Base-by-base conservation (phyloP, 2,329 filamentous ascomycete species). In the Trichoderma gracile region DNA sequence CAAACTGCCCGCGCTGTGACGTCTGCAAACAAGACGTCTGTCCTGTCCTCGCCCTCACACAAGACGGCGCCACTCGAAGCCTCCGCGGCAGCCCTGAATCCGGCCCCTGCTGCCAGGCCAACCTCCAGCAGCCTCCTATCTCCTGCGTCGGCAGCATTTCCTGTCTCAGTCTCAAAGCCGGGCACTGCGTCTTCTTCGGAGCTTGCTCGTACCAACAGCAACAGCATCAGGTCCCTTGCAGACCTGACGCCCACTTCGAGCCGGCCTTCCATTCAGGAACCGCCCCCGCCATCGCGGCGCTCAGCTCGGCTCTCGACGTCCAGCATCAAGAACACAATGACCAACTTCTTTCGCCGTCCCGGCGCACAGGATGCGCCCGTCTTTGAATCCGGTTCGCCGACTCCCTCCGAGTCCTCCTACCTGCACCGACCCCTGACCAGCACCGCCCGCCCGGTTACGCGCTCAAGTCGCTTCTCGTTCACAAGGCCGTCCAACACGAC, bases 301-400 rank as follows among this genome's bases (percentile, higher is more conserved):
- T 77, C 77, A 47, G 78, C 78, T 5, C 78, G 80, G 64, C 75
- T 76, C 27, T 79, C 77, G 38, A 77, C 78, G n/a, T 74, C 74
- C 30, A 80, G 77, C 66, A 79, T 84, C 71, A 80, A 77, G 67
- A 80, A 80, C 67, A 82, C 79, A 56, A 81, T 83, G 78, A 81
- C 81, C 21, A 81, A 72, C 65, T 69, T 84, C n/a, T 81, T 83
- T 71, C 77, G 78, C 38, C 78, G 81, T 61, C 75, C 78, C 63
- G 78, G 76, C 68, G 78, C 78, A 12, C 69, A 71, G 25, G 70
- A 75, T 42, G 42, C 64, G 3, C 52, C 56, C 1, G 46, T 64
- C 25, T 70, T 67, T 23, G 69, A 68, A 43, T 71, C 73, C 6
- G 69, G 68, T 5, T 66, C 64, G 21, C 45, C 57, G 42, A 49